These are phyloP conservation scores for Alopecurus myosuroides DNA, from an alignment of 176 grass and related monocot genomes.

Conservation along the genomic window DNA sequence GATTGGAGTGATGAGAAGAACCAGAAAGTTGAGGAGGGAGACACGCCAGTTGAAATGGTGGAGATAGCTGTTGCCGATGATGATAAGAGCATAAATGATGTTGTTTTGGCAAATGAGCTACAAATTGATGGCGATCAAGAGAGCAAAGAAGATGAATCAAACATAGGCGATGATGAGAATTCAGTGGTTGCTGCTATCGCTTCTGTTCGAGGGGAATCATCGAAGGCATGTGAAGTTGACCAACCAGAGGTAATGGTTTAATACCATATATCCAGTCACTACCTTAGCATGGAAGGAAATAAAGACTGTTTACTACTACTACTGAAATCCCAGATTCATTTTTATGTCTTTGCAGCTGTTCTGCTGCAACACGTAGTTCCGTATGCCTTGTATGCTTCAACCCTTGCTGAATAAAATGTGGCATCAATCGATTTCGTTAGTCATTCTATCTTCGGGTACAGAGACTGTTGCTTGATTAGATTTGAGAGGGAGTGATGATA, in stretches of 20 bases:
- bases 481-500: background rate
- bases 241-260: conserved; percentile 44
- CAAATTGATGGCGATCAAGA: conserved; percentile 6
- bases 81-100: background rate
- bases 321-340: background rate
- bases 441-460: background rate
- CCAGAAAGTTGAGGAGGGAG: conserved; percentile 42
- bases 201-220: background rate
- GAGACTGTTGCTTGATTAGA: background rate
- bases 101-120: conserved; percentile 1
- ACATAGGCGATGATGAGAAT: background rate
- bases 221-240: conserved; percentile 5
- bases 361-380: background rate
- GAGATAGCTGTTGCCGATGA: background rate
- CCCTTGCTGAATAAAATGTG: background rate
- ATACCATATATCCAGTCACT: background rate
- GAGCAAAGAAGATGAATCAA: conserved; percentile 7
- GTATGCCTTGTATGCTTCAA: background rate
- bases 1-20: conserved; percentile 46
- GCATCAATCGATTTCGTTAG: background rate
- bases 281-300: background rate
- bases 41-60: background rate
- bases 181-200: background rate
- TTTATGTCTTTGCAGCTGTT: background rate
- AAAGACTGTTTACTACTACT: background rate